Conservation (phyloP, 805 yeast genomes). For the Saccharomycopsis amapae region DNA sequence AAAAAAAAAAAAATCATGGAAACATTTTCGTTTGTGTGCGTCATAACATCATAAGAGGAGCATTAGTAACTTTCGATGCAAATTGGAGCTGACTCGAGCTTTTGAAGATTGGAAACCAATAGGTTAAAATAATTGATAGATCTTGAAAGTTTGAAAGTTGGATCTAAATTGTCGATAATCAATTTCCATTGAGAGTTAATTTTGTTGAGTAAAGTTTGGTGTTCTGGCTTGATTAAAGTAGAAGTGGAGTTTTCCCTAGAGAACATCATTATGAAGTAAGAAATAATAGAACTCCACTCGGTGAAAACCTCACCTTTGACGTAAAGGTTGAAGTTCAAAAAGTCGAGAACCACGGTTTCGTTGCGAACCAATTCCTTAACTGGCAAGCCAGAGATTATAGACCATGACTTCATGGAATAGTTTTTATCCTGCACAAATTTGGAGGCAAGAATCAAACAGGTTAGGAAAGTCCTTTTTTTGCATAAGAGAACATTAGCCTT, state of each 20-base stretch:
- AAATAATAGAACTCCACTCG: conserved; percentile 30
- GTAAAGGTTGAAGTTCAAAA: conserved; percentile 51
- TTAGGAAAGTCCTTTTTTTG: conserved; percentile 61
- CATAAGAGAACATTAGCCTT: conserved; percentile 28
- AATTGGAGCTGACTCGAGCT: background rate
- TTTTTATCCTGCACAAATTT: conserved; percentile 71
- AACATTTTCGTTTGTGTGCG: no score
- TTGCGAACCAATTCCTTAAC: conserved; percentile 40
- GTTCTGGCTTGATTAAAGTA: background rate
- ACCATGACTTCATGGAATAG: conserved; percentile 65
- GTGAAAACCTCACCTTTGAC: conserved; percentile 43
- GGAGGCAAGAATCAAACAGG: conserved; percentile 62
- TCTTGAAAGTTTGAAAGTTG: conserved; percentile 5
- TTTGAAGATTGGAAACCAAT: background rate
- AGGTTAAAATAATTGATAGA: conserved; percentile 5
- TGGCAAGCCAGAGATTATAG: conserved; percentile 61
- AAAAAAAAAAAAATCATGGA: no score
- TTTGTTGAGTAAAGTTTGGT: background rate
- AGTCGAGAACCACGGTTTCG: conserved; percentile 47
- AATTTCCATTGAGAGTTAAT: conserved; percentile 10
- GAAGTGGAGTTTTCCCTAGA: background rate
- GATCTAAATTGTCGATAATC: conserved; percentile 12
- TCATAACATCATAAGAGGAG: no score
- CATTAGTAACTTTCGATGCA: no score
- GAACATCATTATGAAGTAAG: conserved; percentile 23